These are phyloP conservation scores for Myxozyma sirexii DNA, from an alignment of 805 yeast species.

Conservation along the genomic window DNA sequence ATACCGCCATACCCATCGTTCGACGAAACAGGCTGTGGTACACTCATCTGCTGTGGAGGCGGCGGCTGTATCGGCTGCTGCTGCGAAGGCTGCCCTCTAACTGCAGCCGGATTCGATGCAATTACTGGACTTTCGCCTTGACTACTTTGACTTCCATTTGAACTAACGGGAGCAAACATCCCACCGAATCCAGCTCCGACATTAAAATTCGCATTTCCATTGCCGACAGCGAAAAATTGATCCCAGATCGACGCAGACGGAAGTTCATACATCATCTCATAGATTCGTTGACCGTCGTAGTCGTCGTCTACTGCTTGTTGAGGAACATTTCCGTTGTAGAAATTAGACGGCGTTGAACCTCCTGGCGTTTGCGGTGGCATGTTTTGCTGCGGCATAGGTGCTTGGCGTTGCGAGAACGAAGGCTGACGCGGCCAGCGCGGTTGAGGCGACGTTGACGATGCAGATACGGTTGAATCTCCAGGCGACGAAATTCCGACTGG, in stretches of 20 bases:
- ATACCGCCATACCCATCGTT: not conserved
- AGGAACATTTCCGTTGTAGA: not conserved
- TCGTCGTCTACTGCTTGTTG: slow-evolving; percentile 30
- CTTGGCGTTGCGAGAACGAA: slow-evolving; percentile 5
- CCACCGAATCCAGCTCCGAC: slow-evolving; percentile 26
- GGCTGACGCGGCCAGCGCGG: slow-evolving; percentile 13
- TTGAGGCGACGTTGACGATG: slow-evolving; percentile 17
- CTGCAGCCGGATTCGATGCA: not conserved
- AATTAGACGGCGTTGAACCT: slow-evolving; percentile 6
- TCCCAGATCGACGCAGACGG: slow-evolving; percentile 44
- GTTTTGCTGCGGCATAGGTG: slow-evolving; percentile 13
- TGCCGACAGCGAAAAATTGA: slow-evolving; percentile 40
- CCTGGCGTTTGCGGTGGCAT: slow-evolving; percentile 9
- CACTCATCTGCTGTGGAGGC: slow-evolving; percentile 1
- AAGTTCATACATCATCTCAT: slow-evolving; percentile 41
- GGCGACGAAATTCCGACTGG: slow-evolving; percentile 1
- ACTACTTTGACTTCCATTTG: slow-evolving; percentile 2
- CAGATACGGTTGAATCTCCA: slow-evolving; percentile 21
- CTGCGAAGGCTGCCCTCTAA: no score
- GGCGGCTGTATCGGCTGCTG: not conserved
- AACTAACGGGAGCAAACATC: slow-evolving; percentile 11
- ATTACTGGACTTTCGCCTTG: not conserved
- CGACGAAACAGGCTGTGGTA: not conserved
- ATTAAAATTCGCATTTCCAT: slow-evolving; percentile 13
- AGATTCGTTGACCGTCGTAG: slow-evolving; percentile 41